phyloP scores from a whole-genome alignment of 306 rosid genomes.

The Cicer yamashitae region DNA sequence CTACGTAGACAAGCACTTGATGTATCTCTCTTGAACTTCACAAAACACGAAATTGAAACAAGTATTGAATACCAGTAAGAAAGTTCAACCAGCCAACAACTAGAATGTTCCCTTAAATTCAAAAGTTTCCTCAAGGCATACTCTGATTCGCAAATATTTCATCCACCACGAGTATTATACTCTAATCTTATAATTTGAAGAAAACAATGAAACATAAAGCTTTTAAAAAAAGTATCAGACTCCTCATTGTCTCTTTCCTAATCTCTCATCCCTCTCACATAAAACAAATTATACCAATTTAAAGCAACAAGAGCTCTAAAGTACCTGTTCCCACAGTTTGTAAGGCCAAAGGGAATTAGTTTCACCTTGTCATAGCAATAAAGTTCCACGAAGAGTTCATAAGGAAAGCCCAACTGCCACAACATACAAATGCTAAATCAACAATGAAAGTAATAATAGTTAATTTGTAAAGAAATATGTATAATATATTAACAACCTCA shows the following conservation, averaged over 20 bases:
- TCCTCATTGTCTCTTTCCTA: constrained; percentile 19
- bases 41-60: constrained; percentile 29
- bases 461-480: constrained; percentile 40
- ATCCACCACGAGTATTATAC: constrained; percentile 25
- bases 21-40: constrained; percentile 25
- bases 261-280: constrained; percentile 35
- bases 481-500: constrained; percentile 53
- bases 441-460: not conserved
- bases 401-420: constrained; percentile 70
- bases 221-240: constrained; percentile 33
- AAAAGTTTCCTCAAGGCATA: constrained; percentile 20
- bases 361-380: constrained; percentile 66
- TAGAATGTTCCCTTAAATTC: constrained; percentile 8
- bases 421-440: constrained; percentile 45
- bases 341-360: constrained; percentile 73
- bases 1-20: constrained; percentile 30
- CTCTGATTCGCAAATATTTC: constrained; percentile 16
- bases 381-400: constrained; percentile 64
- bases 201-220: constrained; percentile 12
- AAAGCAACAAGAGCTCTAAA: constrained; percentile 38
- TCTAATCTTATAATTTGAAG: constrained; percentile 19
- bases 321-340: constrained; percentile 86
- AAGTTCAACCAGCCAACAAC: constrained; percentile 34
- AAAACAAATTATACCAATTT: constrained; percentile 33
- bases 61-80: constrained; percentile 19